Evolutionary conservation across 169 alveolate species (phyloP).

Genomic region (Theileria annulata): DNA sequence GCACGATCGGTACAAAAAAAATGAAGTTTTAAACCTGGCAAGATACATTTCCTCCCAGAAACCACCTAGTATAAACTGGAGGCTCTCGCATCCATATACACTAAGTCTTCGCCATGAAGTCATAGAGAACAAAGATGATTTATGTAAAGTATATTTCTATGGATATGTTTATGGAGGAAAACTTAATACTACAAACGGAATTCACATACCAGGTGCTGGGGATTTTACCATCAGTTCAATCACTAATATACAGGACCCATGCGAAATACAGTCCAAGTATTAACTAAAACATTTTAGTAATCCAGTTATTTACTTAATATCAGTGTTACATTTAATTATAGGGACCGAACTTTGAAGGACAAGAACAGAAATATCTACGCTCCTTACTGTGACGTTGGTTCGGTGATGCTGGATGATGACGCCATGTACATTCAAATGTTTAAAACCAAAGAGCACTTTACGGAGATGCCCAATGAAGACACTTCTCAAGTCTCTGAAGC

Average conservation of each 20-base stretch:
- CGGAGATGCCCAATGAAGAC: constrained; percentile 67
- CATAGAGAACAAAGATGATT: constrained; percentile 17
- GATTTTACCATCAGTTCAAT: constrained; percentile 81
- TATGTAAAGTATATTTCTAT: constrained; percentile 83
- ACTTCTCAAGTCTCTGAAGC: constrained; percentile 69
- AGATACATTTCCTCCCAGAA: constrained; percentile 93
- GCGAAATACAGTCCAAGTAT: constrained; percentile 79
- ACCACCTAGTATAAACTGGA: constrained; percentile 89
- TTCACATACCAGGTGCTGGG: constrained; percentile 92
- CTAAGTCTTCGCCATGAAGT: constrained; percentile 92
- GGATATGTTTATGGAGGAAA: constrained; percentile 95
- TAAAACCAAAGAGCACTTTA: constrained; percentile 90
- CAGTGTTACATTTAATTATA: constrained; percentile 28
- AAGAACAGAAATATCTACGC: constrained; percentile 96
- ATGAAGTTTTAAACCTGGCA: constrained; percentile 92
- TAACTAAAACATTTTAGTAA: constrained; percentile 1
- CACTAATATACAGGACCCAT: constrained; percentile 81
- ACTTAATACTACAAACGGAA: constrained; percentile 77
- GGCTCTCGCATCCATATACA: constrained; percentile 95
- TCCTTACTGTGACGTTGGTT: constrained; percentile 96
- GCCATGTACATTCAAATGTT: constrained; percentile 97
- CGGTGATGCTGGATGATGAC: constrained; percentile 90
- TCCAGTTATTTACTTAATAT: background rate
- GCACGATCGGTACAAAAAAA: constrained; percentile 89
- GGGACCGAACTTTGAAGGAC: constrained; percentile 89